These are phyloP conservation scores for Blumeria graminis DNA, from an alignment of 2,329 filamentous ascomycete genomes.

Conservation along the genomic window DNA sequence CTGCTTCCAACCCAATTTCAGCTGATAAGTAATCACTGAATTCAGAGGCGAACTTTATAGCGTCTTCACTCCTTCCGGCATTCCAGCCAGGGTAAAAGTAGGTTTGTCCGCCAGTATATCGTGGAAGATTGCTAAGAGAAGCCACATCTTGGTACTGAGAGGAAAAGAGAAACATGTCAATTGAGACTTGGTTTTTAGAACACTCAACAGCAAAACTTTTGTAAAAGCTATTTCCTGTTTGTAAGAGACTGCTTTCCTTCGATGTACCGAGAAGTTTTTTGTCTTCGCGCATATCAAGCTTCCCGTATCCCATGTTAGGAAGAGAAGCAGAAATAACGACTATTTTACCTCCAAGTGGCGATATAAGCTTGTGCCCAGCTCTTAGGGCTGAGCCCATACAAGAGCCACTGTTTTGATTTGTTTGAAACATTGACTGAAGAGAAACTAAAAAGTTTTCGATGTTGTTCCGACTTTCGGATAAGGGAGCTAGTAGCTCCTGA, in stretches of 20 bases:
- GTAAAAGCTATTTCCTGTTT: constrained; percentile 91
- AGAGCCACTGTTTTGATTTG: constrained; percentile 71
- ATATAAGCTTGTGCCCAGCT: constrained; percentile 88
- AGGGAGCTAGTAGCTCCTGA: constrained; percentile 67
- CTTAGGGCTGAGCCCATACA: constrained; percentile 85
- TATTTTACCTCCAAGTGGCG: constrained; percentile 82
- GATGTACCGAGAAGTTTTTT: constrained; percentile 87
- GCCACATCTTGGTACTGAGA: constrained; percentile 95
- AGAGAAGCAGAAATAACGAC: constrained; percentile 74
- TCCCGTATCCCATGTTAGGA: constrained; percentile 72
- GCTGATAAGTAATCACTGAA: constrained; percentile 94
- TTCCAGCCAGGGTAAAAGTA: constrained; percentile 98
- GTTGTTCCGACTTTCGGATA: constrained; percentile 72
- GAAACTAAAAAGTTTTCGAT: constrained; percentile 80
- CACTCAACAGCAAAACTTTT: constrained; percentile 98
- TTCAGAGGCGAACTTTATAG: constrained; percentile 90
- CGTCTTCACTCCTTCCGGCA: constrained; percentile 76
- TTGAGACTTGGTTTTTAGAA: constrained; percentile 94
- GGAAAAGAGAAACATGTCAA: constrained; percentile 95
- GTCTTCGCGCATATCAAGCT: constrained; percentile 82
- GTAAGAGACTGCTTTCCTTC: constrained; percentile 68
- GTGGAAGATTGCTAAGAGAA: constrained; percentile 77
- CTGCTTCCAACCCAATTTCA: constrained; percentile 87
- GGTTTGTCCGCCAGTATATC: constrained; percentile 92
- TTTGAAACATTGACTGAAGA: constrained; percentile 89